Conservation (phyloP, 2,329 filamentous ascomycete genomes). For the Blastomyces silverae region DNA sequence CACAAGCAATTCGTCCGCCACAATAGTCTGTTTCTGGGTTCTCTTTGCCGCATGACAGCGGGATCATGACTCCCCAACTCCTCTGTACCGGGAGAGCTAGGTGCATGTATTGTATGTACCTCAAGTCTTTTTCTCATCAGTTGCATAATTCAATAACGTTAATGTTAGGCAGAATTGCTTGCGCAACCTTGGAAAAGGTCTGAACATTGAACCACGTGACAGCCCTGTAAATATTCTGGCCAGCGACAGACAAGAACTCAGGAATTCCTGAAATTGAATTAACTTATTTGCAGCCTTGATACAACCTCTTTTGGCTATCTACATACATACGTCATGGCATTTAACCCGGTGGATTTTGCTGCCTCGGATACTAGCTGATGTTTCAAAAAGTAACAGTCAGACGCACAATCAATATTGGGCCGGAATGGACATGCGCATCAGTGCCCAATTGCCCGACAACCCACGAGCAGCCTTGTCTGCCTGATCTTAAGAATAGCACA, state of each 20-base stretch:
- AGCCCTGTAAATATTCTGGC: too few species aligned
- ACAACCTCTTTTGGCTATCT: not conserved
- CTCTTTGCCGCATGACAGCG: too few species aligned
- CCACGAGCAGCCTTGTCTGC: not conserved
- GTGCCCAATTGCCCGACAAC: conserved; percentile 10
- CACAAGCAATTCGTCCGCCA: too few species aligned
- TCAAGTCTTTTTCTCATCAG: not conserved
- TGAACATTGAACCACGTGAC: not conserved
- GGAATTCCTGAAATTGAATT: not conserved
- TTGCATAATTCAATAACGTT: not conserved
- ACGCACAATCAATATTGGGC: conserved; percentile 7
- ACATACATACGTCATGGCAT: not conserved
- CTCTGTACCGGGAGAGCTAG: not conserved
- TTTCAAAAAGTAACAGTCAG: not conserved
- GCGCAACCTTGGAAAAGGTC: not conserved
- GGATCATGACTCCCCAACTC: not conserved
- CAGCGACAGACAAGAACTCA: not conserved
- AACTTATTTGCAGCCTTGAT: not conserved
- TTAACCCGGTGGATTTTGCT: not conserved
- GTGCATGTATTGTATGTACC: not conserved
- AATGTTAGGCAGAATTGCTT: not conserved
- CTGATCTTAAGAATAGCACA: not conserved
- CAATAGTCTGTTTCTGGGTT: too few species aligned
- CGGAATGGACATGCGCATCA: conserved; percentile 11
- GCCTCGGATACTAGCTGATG: not conserved